Evolutionary conservation across 306 rosid species (phyloP), one percentile per base, ranked within the genome.

Genomic region (Dryas octopetala): DNA sequence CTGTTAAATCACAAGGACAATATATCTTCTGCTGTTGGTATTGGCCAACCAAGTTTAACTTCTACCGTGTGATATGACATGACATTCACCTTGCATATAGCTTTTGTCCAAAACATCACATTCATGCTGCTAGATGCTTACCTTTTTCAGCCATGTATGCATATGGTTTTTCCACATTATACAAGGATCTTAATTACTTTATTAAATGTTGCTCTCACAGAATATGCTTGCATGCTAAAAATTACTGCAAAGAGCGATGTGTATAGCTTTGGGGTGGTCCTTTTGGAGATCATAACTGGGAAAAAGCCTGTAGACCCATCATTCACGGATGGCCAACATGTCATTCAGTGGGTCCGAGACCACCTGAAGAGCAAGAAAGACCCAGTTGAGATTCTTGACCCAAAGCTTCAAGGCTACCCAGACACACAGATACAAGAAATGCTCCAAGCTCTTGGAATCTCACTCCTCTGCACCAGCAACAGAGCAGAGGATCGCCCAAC

Each of bases 191-290:
- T 23, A 23, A 23, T 23, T 13, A 54, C 63, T 68, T 49, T 13
- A 15, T 51, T 40, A 70, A 7, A 16, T 71, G 65, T 47, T 4
- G 19, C 23, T 19, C 23, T 19, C 72, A 83, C 91, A 94, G 98
- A 94, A 62, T 91, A 88, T 84, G 98, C 90, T 10, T 92, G 91
- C 75, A 94, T 85, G 95, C 79, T 83, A 5, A 94, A 83, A 46
- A 89, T 91, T 54, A 88, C 95, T 4, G 97, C 88, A 32, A 94
- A 90, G 66, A 91, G 91, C 58, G 98, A 94, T 17, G 97, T 94
- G 16, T 94, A 87, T 78, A 91, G 98, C 74, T 94, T 78, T 51
- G 98, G 98, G 1, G 96, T 94, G 46, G 97, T 94, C 40, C 88
- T 94, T 40, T 69, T 94, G 17, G 96, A 94, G 88, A 86, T 91